These are phyloP conservation scores for Platismatia glauca DNA, from an alignment of 495 filamentous ascomycete species.

Conservation along the genomic window DNA sequence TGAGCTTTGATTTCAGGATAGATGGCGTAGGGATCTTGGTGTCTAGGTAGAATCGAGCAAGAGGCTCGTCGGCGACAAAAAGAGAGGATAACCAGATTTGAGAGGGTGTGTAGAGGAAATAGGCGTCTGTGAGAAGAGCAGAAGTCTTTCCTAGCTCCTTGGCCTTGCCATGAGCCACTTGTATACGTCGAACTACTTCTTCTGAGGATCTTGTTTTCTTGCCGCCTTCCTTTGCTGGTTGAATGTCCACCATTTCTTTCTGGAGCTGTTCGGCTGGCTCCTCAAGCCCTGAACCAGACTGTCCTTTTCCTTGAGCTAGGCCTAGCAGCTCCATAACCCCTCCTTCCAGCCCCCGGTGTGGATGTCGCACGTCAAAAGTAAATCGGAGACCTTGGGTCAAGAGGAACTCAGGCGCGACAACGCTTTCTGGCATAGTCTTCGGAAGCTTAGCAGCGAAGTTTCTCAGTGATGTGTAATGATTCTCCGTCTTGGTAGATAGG, in stretches of 20 bases:
- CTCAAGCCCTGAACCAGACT: conserved; percentile 31
- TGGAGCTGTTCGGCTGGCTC: conserved; percentile 35
- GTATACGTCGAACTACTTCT: conserved; percentile 40
- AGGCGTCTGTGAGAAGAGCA: conserved; percentile 79
- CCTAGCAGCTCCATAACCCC: conserved; percentile 73
- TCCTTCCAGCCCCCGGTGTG: conserved; percentile 78
- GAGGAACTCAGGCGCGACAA: conserved; percentile 83
- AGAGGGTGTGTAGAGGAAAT: conserved; percentile 90
- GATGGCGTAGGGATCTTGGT: conserved; percentile 49
- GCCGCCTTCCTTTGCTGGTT: conserved; percentile 13
- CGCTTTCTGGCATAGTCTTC: conserved; percentile 60
- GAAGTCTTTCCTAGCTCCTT: conserved; percentile 66
- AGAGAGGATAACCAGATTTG: conserved; percentile 86
- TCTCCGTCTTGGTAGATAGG: conserved; percentile 86
- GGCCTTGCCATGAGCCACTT: conserved; percentile 58
- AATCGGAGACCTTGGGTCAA: conserved; percentile 90
- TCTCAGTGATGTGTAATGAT: conserved; percentile 61
- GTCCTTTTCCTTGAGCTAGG: conserved; percentile 45
- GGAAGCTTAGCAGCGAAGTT: conserved; percentile 56
- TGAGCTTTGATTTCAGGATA: conserved; percentile 33
- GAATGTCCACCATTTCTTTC: conserved; percentile 27
- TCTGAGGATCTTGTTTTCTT: conserved; percentile 10
- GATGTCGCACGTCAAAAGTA: conserved; percentile 85
- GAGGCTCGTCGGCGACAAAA: conserved; percentile 59
- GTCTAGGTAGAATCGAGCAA: conserved; percentile 63